Evolutionary conservation across 2,329 filamentous ascomycete species (phyloP).

Genomic region (Claviceps citrina): DNA sequence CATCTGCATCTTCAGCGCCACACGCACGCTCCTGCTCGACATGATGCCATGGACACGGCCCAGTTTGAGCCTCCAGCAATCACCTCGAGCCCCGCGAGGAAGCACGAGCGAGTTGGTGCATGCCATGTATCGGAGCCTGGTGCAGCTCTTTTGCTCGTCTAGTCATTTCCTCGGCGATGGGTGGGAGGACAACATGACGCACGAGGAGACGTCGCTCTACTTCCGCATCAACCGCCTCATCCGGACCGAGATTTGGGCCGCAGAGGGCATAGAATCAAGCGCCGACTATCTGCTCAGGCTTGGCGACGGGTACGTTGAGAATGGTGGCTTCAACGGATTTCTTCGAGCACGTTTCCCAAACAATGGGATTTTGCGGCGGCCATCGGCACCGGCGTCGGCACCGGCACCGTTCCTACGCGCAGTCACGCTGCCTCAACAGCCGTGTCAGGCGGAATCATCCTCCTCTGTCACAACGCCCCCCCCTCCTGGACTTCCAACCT

Average conservation of each 20-base stretch:
- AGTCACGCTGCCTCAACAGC: slow-evolving; percentile 3
- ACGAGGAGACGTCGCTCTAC: slow-evolving; percentile 28
- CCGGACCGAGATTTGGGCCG: slow-evolving; percentile 30
- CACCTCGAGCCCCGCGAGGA: background rate
- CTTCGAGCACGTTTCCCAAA: slow-evolving; percentile 11
- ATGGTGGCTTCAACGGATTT: slow-evolving; percentile 19
- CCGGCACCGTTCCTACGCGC: slow-evolving; percentile 4
- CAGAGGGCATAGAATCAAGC: slow-evolving; percentile 30
- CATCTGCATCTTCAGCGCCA: slow-evolving; percentile 42
- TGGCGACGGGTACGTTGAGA: slow-evolving; percentile 27
- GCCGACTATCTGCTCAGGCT: slow-evolving; percentile 35
- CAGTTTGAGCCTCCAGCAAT: background rate
- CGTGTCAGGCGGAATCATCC: slow-evolving; percentile 5
- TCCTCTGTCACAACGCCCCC: background rate
- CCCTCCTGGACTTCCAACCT: slow-evolving; percentile 3
- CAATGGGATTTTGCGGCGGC: background rate
- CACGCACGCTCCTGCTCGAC: slow-evolving; percentile 36
- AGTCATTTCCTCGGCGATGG: slow-evolving; percentile 31
- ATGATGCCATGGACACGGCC: slow-evolving; percentile 12
- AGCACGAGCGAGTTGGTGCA: slow-evolving; percentile 4
- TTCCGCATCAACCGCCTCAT: slow-evolving; percentile 28
- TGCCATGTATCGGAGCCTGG: slow-evolving; percentile 19
- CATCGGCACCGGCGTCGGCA: slow-evolving; percentile 2
- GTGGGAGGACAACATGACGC: slow-evolving; percentile 24
- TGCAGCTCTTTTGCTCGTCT: slow-evolving; percentile 30